phyloP scores from a whole-genome alignment of 352 stramenopile species.

The Pythium chondricola region DNA sequence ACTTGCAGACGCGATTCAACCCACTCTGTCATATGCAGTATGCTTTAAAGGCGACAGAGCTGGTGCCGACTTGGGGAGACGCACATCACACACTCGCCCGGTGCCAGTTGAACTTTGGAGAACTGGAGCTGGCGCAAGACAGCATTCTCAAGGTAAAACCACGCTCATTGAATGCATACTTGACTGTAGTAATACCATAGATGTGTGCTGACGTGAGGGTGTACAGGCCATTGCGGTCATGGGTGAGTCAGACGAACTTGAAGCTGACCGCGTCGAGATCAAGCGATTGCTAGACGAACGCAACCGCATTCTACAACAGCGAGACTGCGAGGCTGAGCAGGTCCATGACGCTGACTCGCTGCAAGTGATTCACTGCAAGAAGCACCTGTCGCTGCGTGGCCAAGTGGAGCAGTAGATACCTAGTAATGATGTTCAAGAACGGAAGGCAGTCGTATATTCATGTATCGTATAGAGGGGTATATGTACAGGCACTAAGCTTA shows the following conservation, averaged over 20 bases:
- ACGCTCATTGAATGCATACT: no score
- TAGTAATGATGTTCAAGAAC: constrained; percentile 3
- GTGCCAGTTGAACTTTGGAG: constrained; percentile 75
- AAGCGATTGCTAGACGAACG: constrained; percentile 31
- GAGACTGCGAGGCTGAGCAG: constrained; percentile 31
- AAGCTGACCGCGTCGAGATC: constrained; percentile 43
- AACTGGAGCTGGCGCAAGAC: constrained; percentile 50
- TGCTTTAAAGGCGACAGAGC: constrained; percentile 42
- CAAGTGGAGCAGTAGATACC: constrained; percentile 14
- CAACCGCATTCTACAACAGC: constrained; percentile 26
- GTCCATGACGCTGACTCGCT: constrained; percentile 38
- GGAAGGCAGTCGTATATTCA: constrained; percentile 9
- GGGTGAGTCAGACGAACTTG: constrained; percentile 36
- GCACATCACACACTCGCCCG: constrained; percentile 61
- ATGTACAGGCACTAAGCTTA: constrained; percentile 27
- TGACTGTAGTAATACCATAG: no score
- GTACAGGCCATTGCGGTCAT: constrained; percentile 43
- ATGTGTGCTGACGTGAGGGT: background rate
- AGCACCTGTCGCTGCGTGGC: constrained; percentile 52
- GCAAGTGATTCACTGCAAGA: constrained; percentile 67
- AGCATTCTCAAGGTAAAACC: constrained; percentile 49
- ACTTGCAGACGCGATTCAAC: no score
- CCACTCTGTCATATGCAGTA: no score
- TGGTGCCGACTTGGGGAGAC: constrained; percentile 56
- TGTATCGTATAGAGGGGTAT: constrained; percentile 3